phyloP scores from a whole-genome alignment of 768 basidiomycete genomes.

The Russula sp. region DNA sequence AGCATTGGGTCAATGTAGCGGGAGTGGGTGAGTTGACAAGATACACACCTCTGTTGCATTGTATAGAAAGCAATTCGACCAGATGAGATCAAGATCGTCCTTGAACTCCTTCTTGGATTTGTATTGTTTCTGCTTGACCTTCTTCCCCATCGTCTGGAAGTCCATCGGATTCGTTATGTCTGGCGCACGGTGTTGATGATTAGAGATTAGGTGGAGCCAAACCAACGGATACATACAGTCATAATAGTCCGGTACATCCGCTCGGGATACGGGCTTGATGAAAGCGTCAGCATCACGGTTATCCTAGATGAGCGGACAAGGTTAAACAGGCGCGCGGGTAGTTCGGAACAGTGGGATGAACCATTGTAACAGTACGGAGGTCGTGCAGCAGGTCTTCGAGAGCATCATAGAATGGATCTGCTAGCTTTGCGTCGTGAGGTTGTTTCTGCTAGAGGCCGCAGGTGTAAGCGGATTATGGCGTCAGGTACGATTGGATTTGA shows the following conservation, averaged over 20 bases:
- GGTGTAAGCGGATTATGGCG: constrained; percentile 24
- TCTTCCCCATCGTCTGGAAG: constrained; percentile 84
- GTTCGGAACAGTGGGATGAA: constrained; percentile 33
- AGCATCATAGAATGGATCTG: constrained; percentile 90
- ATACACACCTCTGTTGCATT: constrained; percentile 82
- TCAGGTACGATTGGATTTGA: constrained; percentile 23
- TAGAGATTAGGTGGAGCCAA: background rate
- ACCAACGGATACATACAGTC: constrained; percentile 49
- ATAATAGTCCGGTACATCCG: constrained; percentile 91
- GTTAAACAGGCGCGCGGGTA: constrained; percentile 25
- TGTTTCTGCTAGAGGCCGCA: constrained; percentile 30
- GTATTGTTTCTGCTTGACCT: constrained; percentile 87
- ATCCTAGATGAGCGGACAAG: constrained; percentile 37
- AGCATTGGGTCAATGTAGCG: background rate
- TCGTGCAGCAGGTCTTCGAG: constrained; percentile 84
- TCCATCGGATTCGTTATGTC: constrained; percentile 97
- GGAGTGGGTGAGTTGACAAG: background rate
- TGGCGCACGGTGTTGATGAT: constrained; percentile 28
- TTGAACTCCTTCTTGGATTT: constrained; percentile 92
- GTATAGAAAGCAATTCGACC: constrained; percentile 91
- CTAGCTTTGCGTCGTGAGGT: constrained; percentile 56
- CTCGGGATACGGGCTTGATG: constrained; percentile 83
- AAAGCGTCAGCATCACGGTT: constrained; percentile 92
- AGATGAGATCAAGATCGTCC: constrained; percentile 91
- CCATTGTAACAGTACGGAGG: constrained; percentile 69